Percentiles rank a stretch among this genome's conserved stretches.
Evolutionary conservation across 164 flowering plant species (phyloP).

Genomic region (Nelumbo lutea): DNA sequence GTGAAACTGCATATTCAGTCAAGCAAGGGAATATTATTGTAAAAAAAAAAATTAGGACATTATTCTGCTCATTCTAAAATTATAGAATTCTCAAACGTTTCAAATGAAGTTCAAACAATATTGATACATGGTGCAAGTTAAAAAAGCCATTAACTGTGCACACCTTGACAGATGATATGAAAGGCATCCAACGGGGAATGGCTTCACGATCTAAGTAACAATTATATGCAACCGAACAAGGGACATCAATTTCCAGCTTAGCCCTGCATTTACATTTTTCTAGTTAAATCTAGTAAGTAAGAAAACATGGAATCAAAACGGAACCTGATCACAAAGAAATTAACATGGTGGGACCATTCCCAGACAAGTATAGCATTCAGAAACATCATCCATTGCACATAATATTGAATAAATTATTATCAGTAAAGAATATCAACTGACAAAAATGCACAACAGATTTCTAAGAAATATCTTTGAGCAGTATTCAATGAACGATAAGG

Average conservation of each 20-base stretch:
- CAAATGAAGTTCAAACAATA: background rate
- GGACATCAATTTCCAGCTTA: conserved; percentile 70
- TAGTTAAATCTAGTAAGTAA: background rate
- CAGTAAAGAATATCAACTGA: too few species aligned
- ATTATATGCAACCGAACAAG: conserved; percentile 70
- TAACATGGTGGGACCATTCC: background rate
- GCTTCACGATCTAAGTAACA: conserved; percentile 81
- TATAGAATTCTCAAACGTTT: too few species aligned
- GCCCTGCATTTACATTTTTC: conserved; percentile 43
- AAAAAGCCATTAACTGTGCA: background rate
- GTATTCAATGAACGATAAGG: too few species aligned
- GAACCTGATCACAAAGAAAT: background rate
- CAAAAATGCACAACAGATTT: too few species aligned
- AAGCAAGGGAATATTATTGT: too few species aligned
- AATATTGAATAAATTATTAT: too few species aligned
- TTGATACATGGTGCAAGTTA: background rate
- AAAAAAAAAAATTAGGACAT: too few species aligned
- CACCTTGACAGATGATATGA: conserved; percentile 93
- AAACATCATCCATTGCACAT: too few species aligned
- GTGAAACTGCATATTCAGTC: background rate
- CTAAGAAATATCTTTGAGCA: too few species aligned
- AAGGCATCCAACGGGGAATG: conserved; percentile 93
- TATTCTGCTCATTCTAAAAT: too few species aligned
- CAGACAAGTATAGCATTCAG: background rate
- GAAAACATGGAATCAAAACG: background rate